A percentile compares a stretch with the other conserved stretches of the same genome.
These are phyloP conservation scores for Suillus luteus DNA, from an alignment of 768 basidiomycete species.

Conservation along the genomic window DNA sequence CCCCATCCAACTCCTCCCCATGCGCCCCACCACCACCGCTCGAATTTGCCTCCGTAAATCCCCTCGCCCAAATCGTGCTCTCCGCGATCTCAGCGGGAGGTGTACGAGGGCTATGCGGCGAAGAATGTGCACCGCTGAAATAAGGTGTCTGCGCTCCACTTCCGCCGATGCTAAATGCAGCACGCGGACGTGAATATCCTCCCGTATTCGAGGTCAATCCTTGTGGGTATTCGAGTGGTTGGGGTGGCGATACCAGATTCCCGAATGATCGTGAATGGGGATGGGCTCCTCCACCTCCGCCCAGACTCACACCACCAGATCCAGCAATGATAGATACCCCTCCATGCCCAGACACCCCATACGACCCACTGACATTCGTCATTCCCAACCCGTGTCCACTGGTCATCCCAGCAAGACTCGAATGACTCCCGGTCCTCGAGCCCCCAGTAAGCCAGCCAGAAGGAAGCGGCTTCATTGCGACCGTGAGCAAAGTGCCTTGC, in stretches of 20 bases:
- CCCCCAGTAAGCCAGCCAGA: conserved; percentile 37
- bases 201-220: not conserved
- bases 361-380: not conserved
- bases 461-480: conserved; percentile 65
- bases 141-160: conserved; percentile 5
- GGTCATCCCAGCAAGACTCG: not conserved
- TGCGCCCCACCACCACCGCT: not conserved
- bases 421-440: not conserved
- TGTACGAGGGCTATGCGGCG: conserved; percentile 12
- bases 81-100: conserved; percentile 26
- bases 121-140: not conserved
- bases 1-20: not conserved
- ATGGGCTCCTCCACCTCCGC: not conserved
- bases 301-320: not conserved
- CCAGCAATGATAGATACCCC: not conserved
- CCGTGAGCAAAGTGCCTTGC: conserved; percentile 52
- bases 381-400: not conserved
- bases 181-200: conserved; percentile 8
- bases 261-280: not conserved
- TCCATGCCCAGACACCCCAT: not conserved
- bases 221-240: conserved; percentile 4
- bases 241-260: not conserved
- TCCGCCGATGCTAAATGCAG: not conserved
- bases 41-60: conserved; percentile 63
- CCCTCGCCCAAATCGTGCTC: conserved; percentile 52